Evolutionary conservation across 768 basidiomycete species (phyloP), one percentile per base, ranked within the genome.

Genomic region (Termitomyces heimii): DNA sequence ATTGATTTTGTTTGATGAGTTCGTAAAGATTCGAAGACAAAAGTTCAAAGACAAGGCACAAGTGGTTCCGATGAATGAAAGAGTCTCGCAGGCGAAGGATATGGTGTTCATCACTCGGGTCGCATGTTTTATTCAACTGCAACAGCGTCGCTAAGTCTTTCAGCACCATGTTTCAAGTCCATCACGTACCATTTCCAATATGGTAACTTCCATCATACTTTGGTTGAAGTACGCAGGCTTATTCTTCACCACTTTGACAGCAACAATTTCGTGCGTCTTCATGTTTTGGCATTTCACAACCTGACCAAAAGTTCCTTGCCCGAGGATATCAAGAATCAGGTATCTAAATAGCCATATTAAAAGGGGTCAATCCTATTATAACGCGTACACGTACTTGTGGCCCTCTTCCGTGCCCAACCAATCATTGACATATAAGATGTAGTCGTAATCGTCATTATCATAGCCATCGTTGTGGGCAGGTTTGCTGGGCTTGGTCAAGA

Each of bases 271-370:
- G 72, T 98, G 94, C 31, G 93, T 97, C 77, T 95, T 94, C 88
- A 98, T 95, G 69, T 99, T 98, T 71, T 98, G 97, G 68, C 97
- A 99, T 71, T 99, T 99, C 65, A 98, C 97, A 32, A 99, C 97
- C 71, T 99, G 97, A 9, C 97, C 97, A 65, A 99, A 99, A 2
- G 97, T 99, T 24, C 97, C 97, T 71, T 99, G 97, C 7, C 97
- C 97, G 39, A 99, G 83, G 59, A 99, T 93, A 71, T 99, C 97
- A 47, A 99, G 85, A 66, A 99, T 98, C 62, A 98, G 78, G 71
- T 98, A 99, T 70, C 92, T 94, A 69, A 24, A 31, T 32, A 35
- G 54, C 35, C 35, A 55, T 34, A 60, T 59, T 62, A 59, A 43
- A 57, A 64, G 44, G 55, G 62, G 34, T 24, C 35, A 18, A 28